phyloP scores from a whole-genome alignment of 2,329 filamentous ascomycete genomes.

The Ilyonectria sp. region DNA sequence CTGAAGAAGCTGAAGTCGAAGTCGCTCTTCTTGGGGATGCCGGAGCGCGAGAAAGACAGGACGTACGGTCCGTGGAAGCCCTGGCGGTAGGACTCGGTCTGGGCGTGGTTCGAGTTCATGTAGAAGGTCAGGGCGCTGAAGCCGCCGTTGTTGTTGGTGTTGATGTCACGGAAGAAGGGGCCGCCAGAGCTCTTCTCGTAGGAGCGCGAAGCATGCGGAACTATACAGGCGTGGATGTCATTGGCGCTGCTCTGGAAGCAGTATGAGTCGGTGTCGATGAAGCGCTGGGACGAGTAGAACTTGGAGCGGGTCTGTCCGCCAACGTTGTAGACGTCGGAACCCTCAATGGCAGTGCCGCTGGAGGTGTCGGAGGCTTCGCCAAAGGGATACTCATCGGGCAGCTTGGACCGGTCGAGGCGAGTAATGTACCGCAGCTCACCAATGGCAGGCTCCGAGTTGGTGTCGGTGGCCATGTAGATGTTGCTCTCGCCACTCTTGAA shows the following conservation, averaged over 20 bases:
- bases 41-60: constrained; percentile 72
- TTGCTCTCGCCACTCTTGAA: constrained; percentile 72
- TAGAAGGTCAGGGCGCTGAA: constrained; percentile 76
- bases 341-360: constrained; percentile 69
- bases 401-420: constrained; percentile 66
- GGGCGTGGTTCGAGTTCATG: constrained; percentile 77
- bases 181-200: constrained; percentile 76
- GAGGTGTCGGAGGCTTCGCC: constrained; percentile 69
- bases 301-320: constrained; percentile 76
- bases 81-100: constrained; percentile 73
- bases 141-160: constrained; percentile 73
- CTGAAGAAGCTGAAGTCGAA: constrained; percentile 73
- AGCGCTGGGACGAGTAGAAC: constrained; percentile 79
- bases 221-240: constrained; percentile 72
- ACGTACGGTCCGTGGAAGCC: constrained; percentile 78
- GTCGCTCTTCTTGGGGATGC: constrained; percentile 63
- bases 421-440: constrained; percentile 77
- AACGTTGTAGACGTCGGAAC: constrained; percentile 72
- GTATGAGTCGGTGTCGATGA: constrained; percentile 77
- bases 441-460: constrained; percentile 67
- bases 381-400: constrained; percentile 69
- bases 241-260: constrained; percentile 68
- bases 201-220: constrained; percentile 61
- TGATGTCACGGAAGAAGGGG: constrained; percentile 77
- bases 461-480: constrained; percentile 75